phyloP scores from a whole-genome alignment of 2,329 filamentous ascomycete species.

The Ophiocordyceps camponoti-rufipedis region DNA sequence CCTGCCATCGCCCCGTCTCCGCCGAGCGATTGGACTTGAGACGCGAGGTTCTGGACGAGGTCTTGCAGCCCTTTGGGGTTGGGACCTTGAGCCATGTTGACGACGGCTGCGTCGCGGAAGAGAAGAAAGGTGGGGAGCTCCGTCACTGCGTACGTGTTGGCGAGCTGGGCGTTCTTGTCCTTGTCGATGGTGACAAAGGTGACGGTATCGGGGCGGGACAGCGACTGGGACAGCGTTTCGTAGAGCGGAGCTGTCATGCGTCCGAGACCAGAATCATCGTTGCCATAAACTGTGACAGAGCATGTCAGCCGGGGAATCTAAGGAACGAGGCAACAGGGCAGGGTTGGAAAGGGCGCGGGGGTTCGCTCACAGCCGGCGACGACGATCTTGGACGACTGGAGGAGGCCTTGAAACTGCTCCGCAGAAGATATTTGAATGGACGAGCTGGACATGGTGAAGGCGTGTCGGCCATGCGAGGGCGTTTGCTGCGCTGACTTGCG shows the following conservation, averaged over 20 bases:
- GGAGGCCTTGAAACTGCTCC: slow-evolving; percentile 47
- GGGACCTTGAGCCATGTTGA: slow-evolving; percentile 55
- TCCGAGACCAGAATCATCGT: slow-evolving; percentile 74
- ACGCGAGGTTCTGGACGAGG: slow-evolving; percentile 51
- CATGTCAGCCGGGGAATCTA: slow-evolving; percentile 5
- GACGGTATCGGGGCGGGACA: slow-evolving; percentile 54
- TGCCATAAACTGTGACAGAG: slow-evolving; percentile 45
- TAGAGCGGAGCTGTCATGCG: slow-evolving; percentile 69
- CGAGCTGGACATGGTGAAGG: slow-evolving; percentile 11
- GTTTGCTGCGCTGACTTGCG: not conserved
- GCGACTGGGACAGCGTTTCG: slow-evolving; percentile 52
- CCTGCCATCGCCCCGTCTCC: slow-evolving; percentile 20
- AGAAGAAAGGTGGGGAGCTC: slow-evolving; percentile 84
- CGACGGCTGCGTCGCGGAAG: slow-evolving; percentile 52
- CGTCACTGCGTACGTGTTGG: slow-evolving; percentile 53
- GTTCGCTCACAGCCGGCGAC: slow-evolving; percentile 64
- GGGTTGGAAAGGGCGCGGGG: not conserved
- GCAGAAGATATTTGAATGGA: slow-evolving; percentile 22
- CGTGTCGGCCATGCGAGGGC: not conserved
- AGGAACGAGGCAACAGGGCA: not conserved
- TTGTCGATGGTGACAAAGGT: slow-evolving; percentile 80
- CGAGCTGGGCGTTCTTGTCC: slow-evolving; percentile 57
- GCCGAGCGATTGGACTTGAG: slow-evolving; percentile 43
- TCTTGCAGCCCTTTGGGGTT: slow-evolving; percentile 52
- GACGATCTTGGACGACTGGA: slow-evolving; percentile 59